These are phyloP conservation scores for Picochlorum costavermella DNA, from an alignment of 139 green algal genomes.

Conservation along the genomic window DNA sequence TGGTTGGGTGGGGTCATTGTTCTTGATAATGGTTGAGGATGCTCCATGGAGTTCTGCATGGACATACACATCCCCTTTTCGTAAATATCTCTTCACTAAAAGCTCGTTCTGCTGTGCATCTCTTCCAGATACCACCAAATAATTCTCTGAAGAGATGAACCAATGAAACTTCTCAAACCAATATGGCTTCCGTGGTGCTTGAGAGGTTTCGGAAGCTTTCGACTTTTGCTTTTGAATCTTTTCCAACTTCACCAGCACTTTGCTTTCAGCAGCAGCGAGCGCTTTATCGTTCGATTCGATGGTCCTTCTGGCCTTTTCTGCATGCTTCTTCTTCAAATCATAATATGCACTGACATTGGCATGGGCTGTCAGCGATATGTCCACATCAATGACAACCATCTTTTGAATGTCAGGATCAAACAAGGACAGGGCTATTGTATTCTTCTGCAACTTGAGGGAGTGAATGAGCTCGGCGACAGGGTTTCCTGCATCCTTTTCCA, in stretches of 20 bases:
- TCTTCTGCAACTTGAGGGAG: conserved; percentile 65
- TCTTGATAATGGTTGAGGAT: conserved; percentile 80
- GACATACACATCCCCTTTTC: conserved; percentile 74
- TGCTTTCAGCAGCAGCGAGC: conserved; percentile 82
- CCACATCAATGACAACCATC: conserved; percentile 56
- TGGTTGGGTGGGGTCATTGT: conserved; percentile 37
- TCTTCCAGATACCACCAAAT: conserved; percentile 77
- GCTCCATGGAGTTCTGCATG: conserved; percentile 93
- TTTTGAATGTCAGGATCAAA: conserved; percentile 30
- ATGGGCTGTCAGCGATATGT: conserved; percentile 69
- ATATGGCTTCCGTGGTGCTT: conserved; percentile 65
- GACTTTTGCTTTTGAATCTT: conserved; percentile 36
- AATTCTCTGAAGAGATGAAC: conserved; percentile 93
- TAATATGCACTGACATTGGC: conserved; percentile 73
- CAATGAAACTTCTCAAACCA: conserved; percentile 98
- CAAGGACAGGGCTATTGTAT: conserved; percentile 74
- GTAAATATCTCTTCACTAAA: conserved; percentile 77
- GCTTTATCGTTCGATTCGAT: conserved; percentile 62
- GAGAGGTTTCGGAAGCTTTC: conserved; percentile 4
- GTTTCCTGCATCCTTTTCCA: conserved; percentile 74
- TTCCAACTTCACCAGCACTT: conserved; percentile 55
- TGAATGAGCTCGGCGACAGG: conserved; percentile 76
- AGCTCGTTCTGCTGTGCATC: conserved; percentile 96
- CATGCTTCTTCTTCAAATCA: conserved; percentile 61
- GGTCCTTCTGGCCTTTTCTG: conserved; percentile 75